phyloP scores from a whole-genome alignment of 2,329 filamentous ascomycete species.

The Ophiosphaerella narmari region DNA sequence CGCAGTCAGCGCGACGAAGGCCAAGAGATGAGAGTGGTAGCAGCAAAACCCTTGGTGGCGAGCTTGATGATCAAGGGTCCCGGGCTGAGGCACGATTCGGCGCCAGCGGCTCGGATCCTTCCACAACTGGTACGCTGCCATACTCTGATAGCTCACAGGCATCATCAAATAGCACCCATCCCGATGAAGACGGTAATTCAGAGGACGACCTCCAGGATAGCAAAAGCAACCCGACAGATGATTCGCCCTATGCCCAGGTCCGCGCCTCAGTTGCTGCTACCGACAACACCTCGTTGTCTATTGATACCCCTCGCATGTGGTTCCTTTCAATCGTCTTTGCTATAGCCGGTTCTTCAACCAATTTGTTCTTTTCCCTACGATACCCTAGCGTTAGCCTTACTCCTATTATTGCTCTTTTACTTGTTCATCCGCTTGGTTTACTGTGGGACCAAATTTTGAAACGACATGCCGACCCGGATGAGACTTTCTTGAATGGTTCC shows the following conservation, averaged over 20 bases:
- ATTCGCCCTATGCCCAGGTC: conserved; percentile 78
- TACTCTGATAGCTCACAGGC: conserved; percentile 32
- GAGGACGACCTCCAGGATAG: conserved; percentile 43
- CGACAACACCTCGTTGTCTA: conserved; percentile 77
- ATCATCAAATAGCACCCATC: conserved; percentile 35
- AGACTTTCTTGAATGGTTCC: conserved; percentile 63
- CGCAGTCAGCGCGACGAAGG: conserved; percentile 32
- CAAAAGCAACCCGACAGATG: conserved; percentile 62
- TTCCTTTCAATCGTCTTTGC: conserved; percentile 77
- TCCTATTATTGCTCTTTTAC: conserved; percentile 81
- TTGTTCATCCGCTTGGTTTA: conserved; percentile 82
- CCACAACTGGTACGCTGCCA: conserved; percentile 23
- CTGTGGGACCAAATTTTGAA: conserved; percentile 78
- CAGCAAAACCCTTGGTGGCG: conserved; percentile 30
- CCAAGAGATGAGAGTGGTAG: conserved; percentile 27
- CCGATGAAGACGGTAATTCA: conserved; percentile 36
- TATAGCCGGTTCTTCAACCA: conserved; percentile 79
- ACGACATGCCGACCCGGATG: conserved; percentile 58
- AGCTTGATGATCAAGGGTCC: conserved; percentile 31
- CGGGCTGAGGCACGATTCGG: conserved; percentile 42
- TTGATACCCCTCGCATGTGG: conserved; percentile 90
- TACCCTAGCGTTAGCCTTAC: conserved; percentile 91
- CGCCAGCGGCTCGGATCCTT: conserved; percentile 28
- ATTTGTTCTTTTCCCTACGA: conserved; percentile 86
- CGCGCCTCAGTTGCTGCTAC: conserved; percentile 77